Evolutionary conservation across 1,284 basidiomycete genomes (phyloP).

Genomic region (Takashimella tepidaria): DNA sequence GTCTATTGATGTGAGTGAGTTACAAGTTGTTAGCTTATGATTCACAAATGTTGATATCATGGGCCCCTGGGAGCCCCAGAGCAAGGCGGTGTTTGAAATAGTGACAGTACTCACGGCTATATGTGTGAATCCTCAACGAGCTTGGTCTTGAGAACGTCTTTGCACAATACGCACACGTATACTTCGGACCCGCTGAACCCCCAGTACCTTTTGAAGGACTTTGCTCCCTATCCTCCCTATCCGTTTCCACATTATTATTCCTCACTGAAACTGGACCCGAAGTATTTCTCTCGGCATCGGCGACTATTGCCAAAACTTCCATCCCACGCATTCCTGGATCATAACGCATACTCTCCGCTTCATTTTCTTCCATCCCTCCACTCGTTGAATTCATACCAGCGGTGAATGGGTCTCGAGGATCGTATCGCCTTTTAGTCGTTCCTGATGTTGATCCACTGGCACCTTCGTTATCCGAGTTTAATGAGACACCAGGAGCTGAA

Average conservation of each 20-base stretch:
- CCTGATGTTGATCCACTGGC: neutral
- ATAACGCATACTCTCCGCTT: conserved; percentile 13
- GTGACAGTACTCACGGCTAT: conserved; percentile 37
- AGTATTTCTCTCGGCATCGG: conserved; percentile 29
- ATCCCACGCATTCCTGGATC: conserved; percentile 38
- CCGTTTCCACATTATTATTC: conserved; percentile 6
- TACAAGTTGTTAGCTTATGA: too few relatives aligned
- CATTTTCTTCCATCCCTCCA: conserved; percentile 12
- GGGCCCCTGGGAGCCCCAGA: too few relatives aligned
- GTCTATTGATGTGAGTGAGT: conserved; percentile 22
- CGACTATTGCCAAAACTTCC: conserved; percentile 38
- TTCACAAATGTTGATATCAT: too few relatives aligned
- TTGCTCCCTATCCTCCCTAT: conserved; percentile 14
- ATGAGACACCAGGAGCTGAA: conserved; percentile 12
- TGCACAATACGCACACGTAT: conserved; percentile 38
- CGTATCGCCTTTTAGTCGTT: neutral
- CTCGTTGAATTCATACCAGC: too few relatives aligned
- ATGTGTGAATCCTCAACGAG: conserved; percentile 42
- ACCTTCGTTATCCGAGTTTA: conserved; percentile 13
- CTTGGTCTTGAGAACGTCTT: conserved; percentile 44
- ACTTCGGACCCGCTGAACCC: conserved; percentile 32
- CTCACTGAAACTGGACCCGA: neutral
- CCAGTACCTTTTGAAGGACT: conserved; percentile 13
- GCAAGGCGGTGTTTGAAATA: neutral
- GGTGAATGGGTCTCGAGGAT: neutral